phyloP scores from a whole-genome alignment of 345 rosid species.

The Jatropha curcas region DNA sequence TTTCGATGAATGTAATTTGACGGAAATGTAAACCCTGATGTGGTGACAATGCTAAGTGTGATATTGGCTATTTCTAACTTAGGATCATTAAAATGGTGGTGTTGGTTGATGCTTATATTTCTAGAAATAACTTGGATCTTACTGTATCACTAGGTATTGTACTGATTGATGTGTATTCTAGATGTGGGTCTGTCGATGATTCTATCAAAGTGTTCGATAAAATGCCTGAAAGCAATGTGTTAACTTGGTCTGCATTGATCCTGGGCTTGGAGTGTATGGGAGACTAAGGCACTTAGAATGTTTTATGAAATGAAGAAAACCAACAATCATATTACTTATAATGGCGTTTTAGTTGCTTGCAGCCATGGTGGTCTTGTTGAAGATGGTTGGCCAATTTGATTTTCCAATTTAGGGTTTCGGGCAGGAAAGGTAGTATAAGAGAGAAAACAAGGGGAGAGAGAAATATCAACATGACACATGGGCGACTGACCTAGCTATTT shows the following conservation, averaged over 20 bases:
- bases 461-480: too few species aligned
- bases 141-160: constrained; percentile 41
- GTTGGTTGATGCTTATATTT: constrained; percentile 40
- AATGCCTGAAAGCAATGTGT: constrained; percentile 42
- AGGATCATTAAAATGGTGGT: constrained; percentile 49
- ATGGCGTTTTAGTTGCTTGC: constrained; percentile 48
- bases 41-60: constrained; percentile 46
- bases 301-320: constrained; percentile 38
- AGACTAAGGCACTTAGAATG: constrained; percentile 31
- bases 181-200: constrained; percentile 52
- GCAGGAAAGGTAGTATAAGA: too few species aligned
- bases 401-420: too few species aligned
- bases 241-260: constrained; percentile 49
- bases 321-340: constrained; percentile 43
- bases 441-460: too few species aligned
- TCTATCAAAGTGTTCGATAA: constrained; percentile 41
- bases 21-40: constrained; percentile 37
- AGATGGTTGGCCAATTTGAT: constrained; percentile 43
- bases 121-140: constrained; percentile 29
- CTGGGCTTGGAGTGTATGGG: constrained; percentile 56
- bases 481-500: too few species aligned
- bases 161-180: constrained; percentile 53
- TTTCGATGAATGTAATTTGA: constrained; percentile 43
- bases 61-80: constrained; percentile 40
- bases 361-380: constrained; percentile 51